phyloP scores from a whole-genome alignment of 1,284 basidiomycete species.

The Naganishia albida region DNA sequence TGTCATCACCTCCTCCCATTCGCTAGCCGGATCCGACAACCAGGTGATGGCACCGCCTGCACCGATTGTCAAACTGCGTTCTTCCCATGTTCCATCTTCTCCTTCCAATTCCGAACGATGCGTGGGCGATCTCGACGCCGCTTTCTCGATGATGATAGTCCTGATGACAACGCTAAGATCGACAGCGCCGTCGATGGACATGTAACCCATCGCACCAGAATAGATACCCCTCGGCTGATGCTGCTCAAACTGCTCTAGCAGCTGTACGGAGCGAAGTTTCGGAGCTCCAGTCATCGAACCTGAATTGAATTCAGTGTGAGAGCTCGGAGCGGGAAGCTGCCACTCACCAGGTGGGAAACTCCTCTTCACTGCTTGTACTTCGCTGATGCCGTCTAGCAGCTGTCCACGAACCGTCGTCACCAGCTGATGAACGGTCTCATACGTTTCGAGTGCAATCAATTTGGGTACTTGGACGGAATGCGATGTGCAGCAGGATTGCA shows the following conservation, averaged over 20 bases:
- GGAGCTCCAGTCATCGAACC: constrained; percentile 98
- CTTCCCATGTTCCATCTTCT: background rate
- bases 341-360: constrained; percentile 84
- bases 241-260: constrained; percentile 76
- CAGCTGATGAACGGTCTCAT: constrained; percentile 92
- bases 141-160: constrained; percentile 78
- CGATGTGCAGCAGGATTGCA: constrained; percentile 69
- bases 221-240: constrained; percentile 71
- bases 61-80: constrained; percentile 61
- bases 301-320: constrained; percentile 41
- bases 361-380: constrained; percentile 71
- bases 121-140: constrained; percentile 27
- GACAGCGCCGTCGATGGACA: constrained; percentile 81
- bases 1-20: constrained; percentile 91
- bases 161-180: constrained; percentile 97
- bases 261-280: constrained; percentile 88
- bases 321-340: constrained; percentile 19
- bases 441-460: constrained; percentile 88
- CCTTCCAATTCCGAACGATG: background rate
- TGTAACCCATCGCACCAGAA: constrained; percentile 90
- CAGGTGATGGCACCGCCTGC: constrained; percentile 96
- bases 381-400: constrained; percentile 54
- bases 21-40: constrained; percentile 77
- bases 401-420: constrained; percentile 88
- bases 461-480: constrained; percentile 77